phyloP scores from a whole-genome alignment of 208 protist species.

The Trypanosomatidae sp. region DNA sequence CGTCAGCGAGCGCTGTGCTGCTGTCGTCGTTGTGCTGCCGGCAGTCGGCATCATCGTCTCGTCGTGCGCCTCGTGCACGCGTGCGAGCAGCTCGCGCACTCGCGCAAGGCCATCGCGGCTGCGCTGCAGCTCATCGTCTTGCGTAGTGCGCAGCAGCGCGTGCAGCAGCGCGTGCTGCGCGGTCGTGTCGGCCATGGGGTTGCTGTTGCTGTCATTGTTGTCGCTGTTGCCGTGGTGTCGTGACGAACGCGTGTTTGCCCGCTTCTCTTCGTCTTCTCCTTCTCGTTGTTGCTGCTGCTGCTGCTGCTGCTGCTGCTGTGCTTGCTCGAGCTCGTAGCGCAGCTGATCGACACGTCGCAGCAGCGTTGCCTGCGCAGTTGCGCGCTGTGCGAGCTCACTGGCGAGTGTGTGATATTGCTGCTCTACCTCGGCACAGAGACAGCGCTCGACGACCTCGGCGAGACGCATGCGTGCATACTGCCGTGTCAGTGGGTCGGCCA shows the following conservation, averaged over 20 bases:
- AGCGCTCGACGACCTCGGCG: conserved; percentile 65
- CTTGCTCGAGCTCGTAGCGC: too few species aligned
- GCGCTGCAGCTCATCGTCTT: conserved; percentile 59
- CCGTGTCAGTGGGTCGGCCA: conserved; percentile 42
- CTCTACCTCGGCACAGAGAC: conserved; percentile 54
- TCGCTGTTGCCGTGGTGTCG: neutral
- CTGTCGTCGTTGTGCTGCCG: too few species aligned
- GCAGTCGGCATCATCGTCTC: conserved; percentile 10
- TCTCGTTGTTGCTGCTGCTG: conserved; percentile 7
- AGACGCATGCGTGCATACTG: conserved; percentile 63
- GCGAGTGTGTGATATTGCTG: conserved; percentile 70
- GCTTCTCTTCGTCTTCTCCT: conserved; percentile 6
- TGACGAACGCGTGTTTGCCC: too few species aligned
- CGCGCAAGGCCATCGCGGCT: conserved; percentile 37
- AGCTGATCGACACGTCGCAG: conserved; percentile 15
- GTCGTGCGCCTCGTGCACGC: conserved; percentile 7
- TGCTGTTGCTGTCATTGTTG: neutral
- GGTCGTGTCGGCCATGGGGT: conserved; percentile 34
- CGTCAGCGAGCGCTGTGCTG: too few species aligned
- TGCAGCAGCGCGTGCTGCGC: conserved; percentile 43
- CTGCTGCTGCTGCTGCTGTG: conserved; percentile 1
- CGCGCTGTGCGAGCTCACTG: conserved; percentile 36
- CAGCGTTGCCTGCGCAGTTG: conserved; percentile 20
- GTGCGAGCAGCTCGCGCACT: conserved; percentile 18
- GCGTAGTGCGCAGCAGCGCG: conserved; percentile 45